A percentile compares a stretch with the other conserved stretches of the same genome.
Evolutionary conservation across 2,329 filamentous ascomycete genomes (phyloP).

Genomic region (Parastagonospora nodorum): DNA sequence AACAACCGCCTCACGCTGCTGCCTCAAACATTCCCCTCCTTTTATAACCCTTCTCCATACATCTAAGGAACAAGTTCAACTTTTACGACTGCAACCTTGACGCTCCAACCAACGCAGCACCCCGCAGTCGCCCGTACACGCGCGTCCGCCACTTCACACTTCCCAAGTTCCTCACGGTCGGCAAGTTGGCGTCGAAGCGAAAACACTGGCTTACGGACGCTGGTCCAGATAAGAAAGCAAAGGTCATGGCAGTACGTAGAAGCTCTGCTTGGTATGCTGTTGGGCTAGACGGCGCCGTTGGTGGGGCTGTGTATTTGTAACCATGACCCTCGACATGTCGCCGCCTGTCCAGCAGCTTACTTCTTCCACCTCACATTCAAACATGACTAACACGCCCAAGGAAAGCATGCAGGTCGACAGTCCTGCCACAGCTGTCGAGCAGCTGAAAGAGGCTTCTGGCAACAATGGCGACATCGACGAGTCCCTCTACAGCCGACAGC

Average conservation of each 20-base stretch:
- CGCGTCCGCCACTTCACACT: conserved; percentile 27
- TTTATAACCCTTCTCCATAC: background rate
- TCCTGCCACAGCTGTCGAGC: conserved; percentile 61
- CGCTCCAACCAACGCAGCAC: conserved; percentile 10
- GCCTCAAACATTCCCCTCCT: conserved; percentile 2
- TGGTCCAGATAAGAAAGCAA: conserved; percentile 45
- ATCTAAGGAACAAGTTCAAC: background rate
- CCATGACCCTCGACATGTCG: conserved; percentile 4
- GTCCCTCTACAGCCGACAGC: conserved; percentile 69
- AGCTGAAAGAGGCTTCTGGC: conserved; percentile 57
- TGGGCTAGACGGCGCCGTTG: conserved; percentile 9
- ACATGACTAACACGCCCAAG: conserved; percentile 36
- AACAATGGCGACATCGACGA: conserved; percentile 68
- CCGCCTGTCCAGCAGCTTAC: background rate
- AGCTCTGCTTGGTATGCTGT: conserved; percentile 3
- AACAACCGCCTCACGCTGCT: conserved; percentile 12
- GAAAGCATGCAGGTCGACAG: conserved; percentile 68
- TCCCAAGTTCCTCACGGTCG: conserved; percentile 32
- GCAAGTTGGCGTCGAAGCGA: conserved; percentile 48
- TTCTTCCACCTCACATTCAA: background rate
- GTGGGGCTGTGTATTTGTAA: conserved; percentile 36
- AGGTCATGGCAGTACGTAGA: conserved; percentile 46
- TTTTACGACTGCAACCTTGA: background rate
- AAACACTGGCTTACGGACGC: conserved; percentile 45
- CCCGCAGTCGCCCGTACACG: conserved; percentile 18